Evolutionary conservation across 257 asterid species (phyloP).

Genomic region (Solanum pennellii): DNA sequence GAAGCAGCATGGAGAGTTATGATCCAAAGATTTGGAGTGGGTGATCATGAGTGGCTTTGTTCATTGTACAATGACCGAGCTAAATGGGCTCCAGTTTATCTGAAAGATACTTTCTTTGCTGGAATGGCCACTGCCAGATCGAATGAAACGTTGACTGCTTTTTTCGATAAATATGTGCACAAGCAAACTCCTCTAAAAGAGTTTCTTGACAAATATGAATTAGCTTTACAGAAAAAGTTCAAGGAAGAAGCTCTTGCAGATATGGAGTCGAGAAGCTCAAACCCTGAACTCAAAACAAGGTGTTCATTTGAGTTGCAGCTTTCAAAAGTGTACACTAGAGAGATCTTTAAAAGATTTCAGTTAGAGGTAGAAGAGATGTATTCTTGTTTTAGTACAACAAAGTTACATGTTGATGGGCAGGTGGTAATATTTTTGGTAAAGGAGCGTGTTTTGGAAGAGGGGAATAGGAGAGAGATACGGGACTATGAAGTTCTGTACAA

Average conservation of each 20-base stretch:
- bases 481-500: slow-evolving; percentile 64
- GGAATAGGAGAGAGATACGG: slow-evolving; percentile 45
- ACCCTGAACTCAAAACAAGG: slow-evolving; percentile 50
- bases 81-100: slow-evolving; percentile 61
- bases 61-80: slow-evolving; percentile 56
- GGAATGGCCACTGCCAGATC: slow-evolving; percentile 60
- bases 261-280: slow-evolving; percentile 45
- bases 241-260: slow-evolving; percentile 66
- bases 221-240: slow-evolving; percentile 58
- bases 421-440: slow-evolving; percentile 51
- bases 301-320: slow-evolving; percentile 65
- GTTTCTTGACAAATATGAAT: slow-evolving; percentile 77
- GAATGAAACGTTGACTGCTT: slow-evolving; percentile 39
- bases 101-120: slow-evolving; percentile 49
- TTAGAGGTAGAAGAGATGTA: slow-evolving; percentile 80
- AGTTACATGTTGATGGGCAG: slow-evolving; percentile 52
- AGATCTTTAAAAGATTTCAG: slow-evolving; percentile 54
- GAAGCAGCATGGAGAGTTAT: slow-evolving; percentile 68
- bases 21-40: slow-evolving; percentile 55
- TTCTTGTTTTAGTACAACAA: slow-evolving; percentile 72
- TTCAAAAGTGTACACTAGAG: slow-evolving; percentile 48
- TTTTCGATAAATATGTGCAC: slow-evolving; percentile 61
- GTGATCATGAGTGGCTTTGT: slow-evolving; percentile 66
- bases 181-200: slow-evolving; percentile 77
- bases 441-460: slow-evolving; percentile 52